Evolutionary conservation across 129 eudicot species (phyloP), one percentile per base, ranked within the genome.

Genomic region (Artemisia tridentata): DNA sequence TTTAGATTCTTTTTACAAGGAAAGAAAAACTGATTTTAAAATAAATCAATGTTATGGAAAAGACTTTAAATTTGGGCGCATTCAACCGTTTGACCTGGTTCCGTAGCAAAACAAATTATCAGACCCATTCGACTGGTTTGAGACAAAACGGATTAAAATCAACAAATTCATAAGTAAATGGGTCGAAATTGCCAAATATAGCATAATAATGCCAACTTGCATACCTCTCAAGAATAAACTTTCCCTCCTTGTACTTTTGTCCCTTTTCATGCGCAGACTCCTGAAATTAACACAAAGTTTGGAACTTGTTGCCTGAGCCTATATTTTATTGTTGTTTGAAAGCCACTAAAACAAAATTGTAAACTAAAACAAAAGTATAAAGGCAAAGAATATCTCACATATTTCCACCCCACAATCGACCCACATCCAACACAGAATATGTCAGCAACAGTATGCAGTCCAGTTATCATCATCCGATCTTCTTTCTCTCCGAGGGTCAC

Each of bases 381-480:
- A 45, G 25, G 21, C 20, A 60, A 34, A 20, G 34, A 71, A 21
- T 16, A 63, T 64, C 88, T 81, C 70, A 88, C 97, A 69, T 91
- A 91, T 91, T 88, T 91, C 97, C 96, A 91, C 15, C 96, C 92
- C 6, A 91, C 85, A 62, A 86, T 82, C 3, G 92, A 80, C 55
- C 97, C 97, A 82, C 97, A 91, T 11, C 88, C 85, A 69, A 88
- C 92, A 47, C 97, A 91, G 80, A 86, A 91, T 53, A 86, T 91
- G 80, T 88, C 97, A 25, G 79, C 90, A 54, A 88, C 96, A 14
- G 84, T 88, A 65, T 88, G 97, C 88, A 86, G 52, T 67, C 97
- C 97, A 16, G 97, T 91, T 70, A 91, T 86, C 97, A 91, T 88
- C 90, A 82, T 74, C 67, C 97, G 83, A 17, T 85, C 90, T 76